These are phyloP conservation scores for Colletotrichum orbiculare DNA, from an alignment of 2,329 filamentous ascomycete species.

Conservation along the genomic window DNA sequence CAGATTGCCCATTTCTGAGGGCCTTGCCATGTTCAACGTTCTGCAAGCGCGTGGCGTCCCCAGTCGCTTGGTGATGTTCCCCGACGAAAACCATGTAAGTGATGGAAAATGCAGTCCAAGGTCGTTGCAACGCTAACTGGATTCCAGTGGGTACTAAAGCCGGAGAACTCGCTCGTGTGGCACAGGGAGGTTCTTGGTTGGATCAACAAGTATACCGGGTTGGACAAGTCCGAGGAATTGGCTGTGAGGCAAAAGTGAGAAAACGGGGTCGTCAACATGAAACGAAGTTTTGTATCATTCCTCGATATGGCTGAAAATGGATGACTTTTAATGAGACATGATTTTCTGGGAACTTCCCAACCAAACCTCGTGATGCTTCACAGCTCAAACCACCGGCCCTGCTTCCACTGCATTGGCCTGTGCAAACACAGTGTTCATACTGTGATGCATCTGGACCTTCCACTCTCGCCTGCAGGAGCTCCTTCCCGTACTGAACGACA, in stretches of 20 bases:
- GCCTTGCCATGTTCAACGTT: constrained; percentile 86
- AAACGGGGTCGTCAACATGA: not conserved
- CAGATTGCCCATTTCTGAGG: constrained; percentile 85
- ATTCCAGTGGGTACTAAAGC: constrained; percentile 84
- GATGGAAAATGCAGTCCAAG: too few species aligned
- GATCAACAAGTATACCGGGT: constrained; percentile 72
- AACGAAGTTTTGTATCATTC: not conserved
- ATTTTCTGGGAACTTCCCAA: too few species aligned
- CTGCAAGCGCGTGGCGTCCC: constrained; percentile 80
- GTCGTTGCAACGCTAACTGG: constrained; percentile 49
- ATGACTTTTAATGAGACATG: too few species aligned
- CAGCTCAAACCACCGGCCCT: too few species aligned
- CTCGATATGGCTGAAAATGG: too few species aligned
- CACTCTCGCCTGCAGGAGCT: constrained; percentile 5
- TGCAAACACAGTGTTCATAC: constrained; percentile 11
- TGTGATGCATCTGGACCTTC: constrained; percentile 11
- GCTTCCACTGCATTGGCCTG: too few species aligned
- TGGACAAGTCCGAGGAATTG: constrained; percentile 43
- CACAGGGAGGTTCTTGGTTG: constrained; percentile 86
- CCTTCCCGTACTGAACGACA: not conserved
- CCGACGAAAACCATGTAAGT: constrained; percentile 74
- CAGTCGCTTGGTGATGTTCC: constrained; percentile 83
- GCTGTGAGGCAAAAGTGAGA: constrained; percentile 21
- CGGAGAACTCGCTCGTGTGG: constrained; percentile 92
- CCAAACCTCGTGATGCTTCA: too few species aligned